These are phyloP conservation scores for Boletus fagicola DNA, from an alignment of 768 basidiomycete species.

Conservation along the genomic window DNA sequence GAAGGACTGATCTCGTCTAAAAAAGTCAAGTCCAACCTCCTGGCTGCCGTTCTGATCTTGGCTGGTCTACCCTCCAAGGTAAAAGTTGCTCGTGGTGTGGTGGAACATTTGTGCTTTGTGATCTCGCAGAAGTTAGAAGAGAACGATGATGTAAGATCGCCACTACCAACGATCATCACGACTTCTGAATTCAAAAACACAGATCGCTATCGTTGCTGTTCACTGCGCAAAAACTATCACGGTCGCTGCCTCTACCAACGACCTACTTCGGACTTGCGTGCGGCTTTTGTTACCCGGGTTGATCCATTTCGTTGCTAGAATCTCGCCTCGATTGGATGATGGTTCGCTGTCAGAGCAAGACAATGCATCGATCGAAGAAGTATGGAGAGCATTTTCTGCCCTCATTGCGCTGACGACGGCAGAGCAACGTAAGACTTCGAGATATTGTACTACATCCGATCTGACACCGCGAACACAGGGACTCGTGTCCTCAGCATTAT, in stretches of 20 bases:
- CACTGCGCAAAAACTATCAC: conserved; percentile 89
- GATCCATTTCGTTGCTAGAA: conserved; percentile 74
- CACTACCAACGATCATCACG: neutral
- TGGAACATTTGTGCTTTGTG: conserved; percentile 84
- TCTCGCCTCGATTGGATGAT: conserved; percentile 61
- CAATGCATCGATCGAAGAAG: conserved; percentile 66
- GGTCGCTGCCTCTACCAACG: conserved; percentile 65
- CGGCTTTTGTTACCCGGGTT: conserved; percentile 75
- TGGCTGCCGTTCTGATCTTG: conserved; percentile 81
- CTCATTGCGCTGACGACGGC: conserved; percentile 58
- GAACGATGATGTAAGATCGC: conserved; percentile 55
- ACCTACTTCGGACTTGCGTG: conserved; percentile 67
- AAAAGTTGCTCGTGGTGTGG: conserved; percentile 65
- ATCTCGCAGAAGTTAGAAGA: conserved; percentile 79
- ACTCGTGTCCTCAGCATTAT: conserved; percentile 66
- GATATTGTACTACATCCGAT: neutral
- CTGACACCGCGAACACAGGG: conserved; percentile 42
- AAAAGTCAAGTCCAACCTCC: conserved; percentile 88
- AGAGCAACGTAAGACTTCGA: conserved; percentile 54
- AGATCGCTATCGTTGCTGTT: conserved; percentile 82
- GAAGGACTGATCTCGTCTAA: conserved; percentile 70
- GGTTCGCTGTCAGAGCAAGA: conserved; percentile 55
- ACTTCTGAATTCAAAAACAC: conserved; percentile 3
- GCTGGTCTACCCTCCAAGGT: conserved; percentile 70
- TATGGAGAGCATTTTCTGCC: conserved; percentile 75